A percentile compares a stretch with the other conserved stretches of the same genome.
phyloP scores from a whole-genome alignment of 2,329 filamentous ascomycete species.

The Neospermospora avenae region DNA sequence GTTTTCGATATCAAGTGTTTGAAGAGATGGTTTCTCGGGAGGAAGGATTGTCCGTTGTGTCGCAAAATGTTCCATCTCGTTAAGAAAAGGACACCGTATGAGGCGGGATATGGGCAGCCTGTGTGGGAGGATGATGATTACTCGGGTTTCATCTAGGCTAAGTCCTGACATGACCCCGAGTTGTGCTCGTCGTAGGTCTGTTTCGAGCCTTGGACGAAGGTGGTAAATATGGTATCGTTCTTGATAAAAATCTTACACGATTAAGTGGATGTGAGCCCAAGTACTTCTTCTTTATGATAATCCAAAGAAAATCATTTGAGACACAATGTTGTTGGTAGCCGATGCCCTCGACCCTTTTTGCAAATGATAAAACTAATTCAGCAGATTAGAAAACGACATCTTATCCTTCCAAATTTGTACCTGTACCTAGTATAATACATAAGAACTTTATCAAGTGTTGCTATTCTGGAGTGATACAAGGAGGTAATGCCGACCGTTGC shows the following conservation, averaged over 20 bases:
- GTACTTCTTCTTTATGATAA: no score
- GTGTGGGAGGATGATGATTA: neutral
- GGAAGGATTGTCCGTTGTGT: constrained; percentile 2
- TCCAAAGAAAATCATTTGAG: no score
- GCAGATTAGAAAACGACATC: no score
- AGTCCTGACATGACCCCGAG: neutral
- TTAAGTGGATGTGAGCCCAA: no score
- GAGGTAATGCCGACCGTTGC: neutral
- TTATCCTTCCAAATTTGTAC: no score
- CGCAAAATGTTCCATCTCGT: neutral
- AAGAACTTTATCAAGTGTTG: no score
- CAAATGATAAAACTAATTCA: no score
- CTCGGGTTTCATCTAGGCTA: neutral
- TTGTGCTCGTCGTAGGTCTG: neutral
- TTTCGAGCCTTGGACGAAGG: neutral
- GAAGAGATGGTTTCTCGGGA: neutral
- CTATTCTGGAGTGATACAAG: no score
- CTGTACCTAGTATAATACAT: no score
- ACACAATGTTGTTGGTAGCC: no score
- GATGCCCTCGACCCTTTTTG: no score
- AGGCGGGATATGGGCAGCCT: neutral
- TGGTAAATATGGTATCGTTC: neutral
- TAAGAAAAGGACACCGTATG: neutral
- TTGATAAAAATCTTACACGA: no score
- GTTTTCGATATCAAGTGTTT: neutral